Evolutionary conservation across 768 basidiomycete genomes (phyloP).

Genomic region (Xerocomellus amylosporus): DNA sequence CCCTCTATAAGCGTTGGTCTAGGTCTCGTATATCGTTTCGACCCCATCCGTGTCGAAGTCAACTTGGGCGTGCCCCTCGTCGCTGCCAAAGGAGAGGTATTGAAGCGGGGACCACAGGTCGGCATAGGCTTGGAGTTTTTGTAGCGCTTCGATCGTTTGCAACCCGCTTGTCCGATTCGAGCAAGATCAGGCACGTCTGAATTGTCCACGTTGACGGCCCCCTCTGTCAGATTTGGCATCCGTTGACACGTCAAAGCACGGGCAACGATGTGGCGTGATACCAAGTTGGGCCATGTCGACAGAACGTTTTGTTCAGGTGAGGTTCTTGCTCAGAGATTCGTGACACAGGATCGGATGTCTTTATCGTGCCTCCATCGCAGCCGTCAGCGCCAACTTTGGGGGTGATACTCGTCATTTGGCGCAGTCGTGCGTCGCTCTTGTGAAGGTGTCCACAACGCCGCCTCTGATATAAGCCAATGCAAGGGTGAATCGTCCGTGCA

Average conservation of each 20-base stretch:
- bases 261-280: too few species aligned
- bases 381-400: background rate
- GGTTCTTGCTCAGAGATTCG: background rate
- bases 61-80: slow-evolving; percentile 85
- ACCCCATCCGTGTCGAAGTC: slow-evolving; percentile 81
- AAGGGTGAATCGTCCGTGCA: background rate
- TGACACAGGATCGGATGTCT: background rate
- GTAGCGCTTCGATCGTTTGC: slow-evolving; percentile 29
- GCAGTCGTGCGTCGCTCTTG: background rate
- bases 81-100: slow-evolving; percentile 61
- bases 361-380: too few species aligned
- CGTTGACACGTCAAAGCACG: too few species aligned
- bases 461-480: background rate
- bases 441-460: too few species aligned
- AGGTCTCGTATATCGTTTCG: slow-evolving; percentile 80
- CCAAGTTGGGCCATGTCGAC: too few species aligned
- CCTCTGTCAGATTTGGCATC: too few species aligned
- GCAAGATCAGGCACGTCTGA: background rate
- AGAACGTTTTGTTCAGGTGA: too few species aligned
- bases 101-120: slow-evolving; percentile 70
- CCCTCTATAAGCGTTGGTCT: slow-evolving; percentile 77
- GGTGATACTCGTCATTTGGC: too few species aligned
- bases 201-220: too few species aligned
- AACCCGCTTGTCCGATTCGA: background rate
- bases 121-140: slow-evolving; percentile 81